Evolutionary conservation across 1,139 yeast species (phyloP), one percentile per base, ranked within the genome.

Genomic region (Sugiyamaella paludigena): DNA sequence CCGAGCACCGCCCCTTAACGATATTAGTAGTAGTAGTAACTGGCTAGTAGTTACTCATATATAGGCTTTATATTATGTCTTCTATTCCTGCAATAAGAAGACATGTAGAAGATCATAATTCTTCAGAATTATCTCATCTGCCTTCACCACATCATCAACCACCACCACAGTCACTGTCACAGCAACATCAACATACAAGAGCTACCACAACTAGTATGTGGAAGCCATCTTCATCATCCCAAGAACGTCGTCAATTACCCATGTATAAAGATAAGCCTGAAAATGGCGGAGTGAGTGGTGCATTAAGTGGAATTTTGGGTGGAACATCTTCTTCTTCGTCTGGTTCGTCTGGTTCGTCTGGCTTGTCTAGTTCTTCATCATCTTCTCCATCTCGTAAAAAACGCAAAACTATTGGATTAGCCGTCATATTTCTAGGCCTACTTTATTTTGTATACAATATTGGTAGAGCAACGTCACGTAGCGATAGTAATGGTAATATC

Each of bases 251-350:
- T 7, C 42, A 36, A 24, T 12, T 66, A 44, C 70, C 71, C 8
- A 52, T 64, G 49, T 67, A 67, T 57, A 67, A 67, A 49, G 71
- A 67, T 51, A 67, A 67, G 53, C 70, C 70, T 4, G 59, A 56
- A 32, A 58, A 57, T 7, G 5, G 24, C 5, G 5, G 24, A 19
- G 24, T 5, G 24, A 5, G 24, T 19, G 24, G 24, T 19, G 24
- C 24, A 19, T 19, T 19, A 19, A 5, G 24, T 19, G 24, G 24
- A 19, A 5, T 19, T 19, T 53, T 48, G 16, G 56, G 48, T 16
- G 36, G 16, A 41, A 10, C 24, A 16, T 26, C 10, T 3, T 30
- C 7, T 9, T 26, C 15, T 12, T n/a, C 39, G 30, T 50, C 35
- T 45, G 49, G 43, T 49, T 56, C n/a, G 7, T 30, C 7, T 9